These are phyloP conservation scores for Parachaetomium inaequale DNA, from an alignment of 495 filamentous ascomycete species.

Conservation along the genomic window DNA sequence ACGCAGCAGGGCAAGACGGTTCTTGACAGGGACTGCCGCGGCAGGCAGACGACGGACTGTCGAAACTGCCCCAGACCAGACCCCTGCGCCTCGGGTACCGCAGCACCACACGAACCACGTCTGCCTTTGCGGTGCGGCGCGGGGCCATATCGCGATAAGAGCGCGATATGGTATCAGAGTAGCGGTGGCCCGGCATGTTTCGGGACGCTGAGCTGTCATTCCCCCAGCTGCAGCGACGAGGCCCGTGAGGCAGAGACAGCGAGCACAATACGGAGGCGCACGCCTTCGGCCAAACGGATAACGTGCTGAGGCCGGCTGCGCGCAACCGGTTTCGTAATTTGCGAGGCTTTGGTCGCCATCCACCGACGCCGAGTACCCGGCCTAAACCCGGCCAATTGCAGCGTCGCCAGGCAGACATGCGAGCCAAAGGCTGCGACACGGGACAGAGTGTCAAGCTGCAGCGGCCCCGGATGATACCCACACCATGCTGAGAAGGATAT, in stretches of 20 bases:
- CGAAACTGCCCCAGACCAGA: too few species aligned
- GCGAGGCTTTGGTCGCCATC: slow-evolving; percentile 16
- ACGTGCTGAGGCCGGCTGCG: slow-evolving; percentile 7
- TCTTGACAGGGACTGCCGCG: too few species aligned
- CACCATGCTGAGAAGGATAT: slow-evolving; percentile 3
- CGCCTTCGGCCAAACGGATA: slow-evolving; percentile 8
- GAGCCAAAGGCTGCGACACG: slow-evolving; percentile 10
- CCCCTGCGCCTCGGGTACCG: slow-evolving; percentile 9
- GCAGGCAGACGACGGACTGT: too few species aligned
- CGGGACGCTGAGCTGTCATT: background rate
- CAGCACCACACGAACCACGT: slow-evolving; percentile 14
- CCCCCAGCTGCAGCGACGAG: slow-evolving; percentile 2
- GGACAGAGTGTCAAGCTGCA: slow-evolving; percentile 2
- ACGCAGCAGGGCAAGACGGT: too few species aligned
- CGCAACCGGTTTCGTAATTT: slow-evolving; percentile 12
- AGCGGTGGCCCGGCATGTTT: slow-evolving; percentile 16
- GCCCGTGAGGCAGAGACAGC: slow-evolving; percentile 3
- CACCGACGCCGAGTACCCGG: slow-evolving; percentile 2
- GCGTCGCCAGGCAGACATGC: background rate
- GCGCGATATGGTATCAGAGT: slow-evolving; percentile 26
- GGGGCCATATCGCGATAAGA: slow-evolving; percentile 22
- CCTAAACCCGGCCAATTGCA: slow-evolving; percentile 2
- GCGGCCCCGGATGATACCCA: slow-evolving; percentile 13
- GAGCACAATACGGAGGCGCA: background rate
- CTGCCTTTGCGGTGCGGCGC: background rate